These are phyloP conservation scores for grape (Vitis vinifera) DNA, from an alignment of 164 flowering plant genomes.

Conservation along the genomic window ASM3070453v1 NC_081816.1:21922501-21923000, in stretches of 20 bases:
- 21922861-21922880: slow-evolving; percentile 79
- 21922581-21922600: not conserved
- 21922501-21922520: no score
- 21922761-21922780: slow-evolving; percentile 43
- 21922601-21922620: not conserved
- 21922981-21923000: slow-evolving; percentile 79
- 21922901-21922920: slow-evolving; percentile 38
- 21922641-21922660: slow-evolving; percentile 56
- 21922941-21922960: slow-evolving; percentile 45
- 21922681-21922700: slow-evolving; percentile 60
- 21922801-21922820: slow-evolving; percentile 64
- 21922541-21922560: no score
- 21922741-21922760: slow-evolving; percentile 78
- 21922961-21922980: slow-evolving; percentile 59
- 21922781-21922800: slow-evolving; percentile 23
- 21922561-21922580: not conserved
- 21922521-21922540: no score
- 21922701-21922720: slow-evolving; percentile 42
- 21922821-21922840: slow-evolving; percentile 69
- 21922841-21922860: slow-evolving; percentile 51
- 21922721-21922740: slow-evolving; percentile 67
- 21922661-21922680: slow-evolving; percentile 53
- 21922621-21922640: slow-evolving; percentile 85
- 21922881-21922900: slow-evolving; percentile 46
- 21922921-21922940: slow-evolving; percentile 53